Base-by-base conservation (phyloP, 345 rosid species). In the Brassica carinata region DNA sequence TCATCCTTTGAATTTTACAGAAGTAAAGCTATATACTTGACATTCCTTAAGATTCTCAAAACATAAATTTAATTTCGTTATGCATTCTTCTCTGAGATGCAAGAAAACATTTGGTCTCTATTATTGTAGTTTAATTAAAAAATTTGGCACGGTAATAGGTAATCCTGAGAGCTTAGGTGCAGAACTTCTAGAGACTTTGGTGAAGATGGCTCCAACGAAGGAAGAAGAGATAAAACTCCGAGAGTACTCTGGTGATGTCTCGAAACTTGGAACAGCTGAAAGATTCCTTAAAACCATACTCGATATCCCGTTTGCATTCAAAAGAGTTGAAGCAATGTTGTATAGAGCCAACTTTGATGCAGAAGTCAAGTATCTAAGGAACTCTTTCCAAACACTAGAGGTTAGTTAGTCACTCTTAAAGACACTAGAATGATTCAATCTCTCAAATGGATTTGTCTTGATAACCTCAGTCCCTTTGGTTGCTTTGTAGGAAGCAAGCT, bases 151-250 rank as follows among this genome's bases (percentile, higher is more conserved):
- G 31, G 74, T 71, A 43, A 83, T 87, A 96, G 99, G 97, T 62
- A 89, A 90, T 81, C 94, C 94, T 0, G 97, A 96, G 68, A 87
- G 96, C 83, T 87, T 93, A 83, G 97, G 95, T 65, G 85, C 90
- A 27, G 98, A 96, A 85, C 98, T 96, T 81, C 85, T 96, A 75
- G 99, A 96, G 84, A 96, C 94, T 55, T 85, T 93, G 71, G 97
- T 92, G 59, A 96, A 93, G 81, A 96, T 96, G 99, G 98, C 98
- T 79, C 99, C 98, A 26, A 93, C 99, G 2, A 96, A 91, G 83
- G 97, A 93, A 84, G 99, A 96, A 89, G 98, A 93, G 83, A 92
- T 93, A 71, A 96, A 90, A 83, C 99, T 93, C 27, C 85, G 91
- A 79, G 97, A 90, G 15, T 92, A 92, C 85, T 81, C 58, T 8